Conservation (phyloP, 306 rosid genomes). For the Carpinus fangiana region DNA sequence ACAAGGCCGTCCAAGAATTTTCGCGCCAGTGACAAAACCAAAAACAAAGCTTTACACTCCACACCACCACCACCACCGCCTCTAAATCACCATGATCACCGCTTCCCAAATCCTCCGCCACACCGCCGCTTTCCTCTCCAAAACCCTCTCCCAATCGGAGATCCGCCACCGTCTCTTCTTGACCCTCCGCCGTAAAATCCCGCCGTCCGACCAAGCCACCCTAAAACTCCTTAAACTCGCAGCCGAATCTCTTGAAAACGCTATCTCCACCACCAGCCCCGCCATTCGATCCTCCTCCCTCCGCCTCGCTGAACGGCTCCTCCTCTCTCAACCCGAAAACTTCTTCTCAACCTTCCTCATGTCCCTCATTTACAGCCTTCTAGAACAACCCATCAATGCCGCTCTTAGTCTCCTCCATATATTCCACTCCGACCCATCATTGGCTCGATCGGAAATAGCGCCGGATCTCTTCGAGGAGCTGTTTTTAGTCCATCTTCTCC, state of each 20-base stretch:
- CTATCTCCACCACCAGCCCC: conserved; percentile 43
- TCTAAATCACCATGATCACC: conserved; percentile 31
- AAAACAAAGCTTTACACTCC: background rate
- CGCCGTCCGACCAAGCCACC: conserved; percentile 35
- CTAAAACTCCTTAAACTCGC: conserved; percentile 58
- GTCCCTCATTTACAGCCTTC: conserved; percentile 57
- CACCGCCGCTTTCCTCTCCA: conserved; percentile 48
- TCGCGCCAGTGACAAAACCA: conserved; percentile 1
- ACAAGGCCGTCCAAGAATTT: conserved; percentile 42
- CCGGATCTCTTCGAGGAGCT: conserved; percentile 67
- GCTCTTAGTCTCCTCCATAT: conserved; percentile 52
- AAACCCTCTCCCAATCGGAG: conserved; percentile 41
- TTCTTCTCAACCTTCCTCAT: conserved; percentile 61
- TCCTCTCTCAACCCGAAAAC: conserved; percentile 47
- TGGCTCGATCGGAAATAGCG: conserved; percentile 68
- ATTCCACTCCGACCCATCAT: conserved; percentile 49
- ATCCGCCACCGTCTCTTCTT: conserved; percentile 53
- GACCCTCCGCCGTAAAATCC: conserved; percentile 29
- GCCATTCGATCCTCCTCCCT: conserved; percentile 53
- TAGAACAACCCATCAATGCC: conserved; percentile 40
- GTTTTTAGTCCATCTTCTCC: conserved; percentile 66
- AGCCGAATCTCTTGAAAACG: conserved; percentile 54
- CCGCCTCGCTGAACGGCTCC: conserved; percentile 62
- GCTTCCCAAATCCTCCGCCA: conserved; percentile 55
- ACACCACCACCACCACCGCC: conserved; percentile 14